These are phyloP conservation scores for Petasospora rhodanensis DNA, from an alignment of 1,139 yeast genomes.

Conservation along the genomic window DNA sequence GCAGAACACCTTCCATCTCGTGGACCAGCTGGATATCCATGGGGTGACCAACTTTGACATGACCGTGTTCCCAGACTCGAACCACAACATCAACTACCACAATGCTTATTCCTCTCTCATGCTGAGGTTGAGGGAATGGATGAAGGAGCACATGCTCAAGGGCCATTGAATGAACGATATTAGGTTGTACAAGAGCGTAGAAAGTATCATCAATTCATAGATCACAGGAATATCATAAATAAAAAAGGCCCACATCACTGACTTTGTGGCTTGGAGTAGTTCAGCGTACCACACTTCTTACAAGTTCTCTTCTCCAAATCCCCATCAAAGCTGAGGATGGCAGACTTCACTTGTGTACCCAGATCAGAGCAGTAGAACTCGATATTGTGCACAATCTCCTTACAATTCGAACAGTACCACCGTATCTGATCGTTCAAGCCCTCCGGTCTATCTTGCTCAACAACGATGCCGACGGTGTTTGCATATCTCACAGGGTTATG, in stretches of 20 bases:
- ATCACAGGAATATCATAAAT: too few relatives aligned
- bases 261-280: constrained; percentile 54
- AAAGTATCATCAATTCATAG: too few relatives aligned
- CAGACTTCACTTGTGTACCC: constrained; percentile 87
- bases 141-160: constrained; percentile 33
- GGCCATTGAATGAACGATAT: too few relatives aligned
- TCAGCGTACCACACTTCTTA: constrained; percentile 64
- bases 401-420: constrained; percentile 82
- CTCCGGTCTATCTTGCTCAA: constrained; percentile 88
- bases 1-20: constrained; percentile 66
- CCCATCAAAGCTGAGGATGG: constrained; percentile 66
- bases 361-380: constrained; percentile 75
- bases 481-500: constrained; percentile 88
- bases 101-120: constrained; percentile 65
- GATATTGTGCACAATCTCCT: constrained; percentile 58
- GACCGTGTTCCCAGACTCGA: constrained; percentile 79
- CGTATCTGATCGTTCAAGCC: constrained; percentile 65
- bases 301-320: constrained; percentile 68
- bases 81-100: constrained; percentile 68
- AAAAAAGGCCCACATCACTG: constrained; percentile 8
- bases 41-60: constrained; percentile 75
- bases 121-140: constrained; percentile 62
- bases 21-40: constrained; percentile 58
- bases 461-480: constrained; percentile 83
- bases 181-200: too few relatives aligned